Conservation (phyloP, 2,329 filamentous ascomycete genomes). For the Trichophyton verrucosum region DNA sequence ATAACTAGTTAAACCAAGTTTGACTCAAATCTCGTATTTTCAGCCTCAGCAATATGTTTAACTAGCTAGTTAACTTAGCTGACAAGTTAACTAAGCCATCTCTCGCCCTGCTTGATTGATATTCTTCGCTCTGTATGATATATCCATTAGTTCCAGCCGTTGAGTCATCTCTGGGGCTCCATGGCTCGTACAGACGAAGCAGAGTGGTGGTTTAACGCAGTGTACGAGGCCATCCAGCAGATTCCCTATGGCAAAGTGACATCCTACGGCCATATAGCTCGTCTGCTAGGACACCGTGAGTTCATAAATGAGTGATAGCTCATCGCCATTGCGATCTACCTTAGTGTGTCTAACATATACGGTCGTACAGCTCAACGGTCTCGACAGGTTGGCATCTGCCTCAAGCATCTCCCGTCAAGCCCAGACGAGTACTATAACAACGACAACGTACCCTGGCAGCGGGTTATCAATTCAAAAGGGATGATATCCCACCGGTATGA, state of each 20-base stretch:
- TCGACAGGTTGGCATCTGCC: slow-evolving; percentile 76
- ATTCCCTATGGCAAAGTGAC: slow-evolving; percentile 76
- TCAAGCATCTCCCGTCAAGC: slow-evolving; percentile 63
- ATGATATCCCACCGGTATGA: slow-evolving; percentile 68
- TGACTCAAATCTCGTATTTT: too few relatives aligned
- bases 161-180: not conserved
- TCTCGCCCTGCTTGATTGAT: too few relatives aligned
- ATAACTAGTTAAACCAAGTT: not conserved
- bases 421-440: slow-evolving; percentile 51
- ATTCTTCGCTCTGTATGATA: not conserved
- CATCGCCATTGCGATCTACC: too few relatives aligned
- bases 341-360: not conserved
- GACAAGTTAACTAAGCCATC: too few relatives aligned
- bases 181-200: slow-evolving; percentile 39
- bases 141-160: not conserved
- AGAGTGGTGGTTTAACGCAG: slow-evolving; percentile 44
- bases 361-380: slow-evolving; percentile 50
- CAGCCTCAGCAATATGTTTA: not conserved
- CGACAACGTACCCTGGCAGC: slow-evolving; percentile 82
- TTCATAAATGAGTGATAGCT: slow-evolving; percentile 6
- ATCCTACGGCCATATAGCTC: slow-evolving; percentile 65
- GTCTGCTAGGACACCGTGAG: slow-evolving; percentile 48
- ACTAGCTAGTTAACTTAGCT: not conserved
- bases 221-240: slow-evolving; percentile 75
- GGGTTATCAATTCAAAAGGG: slow-evolving; percentile 80